Evolutionary conservation across 805 yeast genomes (phyloP), one percentile per base, ranked within the genome.

Genomic region (Kodamaea sagamina): DNA sequence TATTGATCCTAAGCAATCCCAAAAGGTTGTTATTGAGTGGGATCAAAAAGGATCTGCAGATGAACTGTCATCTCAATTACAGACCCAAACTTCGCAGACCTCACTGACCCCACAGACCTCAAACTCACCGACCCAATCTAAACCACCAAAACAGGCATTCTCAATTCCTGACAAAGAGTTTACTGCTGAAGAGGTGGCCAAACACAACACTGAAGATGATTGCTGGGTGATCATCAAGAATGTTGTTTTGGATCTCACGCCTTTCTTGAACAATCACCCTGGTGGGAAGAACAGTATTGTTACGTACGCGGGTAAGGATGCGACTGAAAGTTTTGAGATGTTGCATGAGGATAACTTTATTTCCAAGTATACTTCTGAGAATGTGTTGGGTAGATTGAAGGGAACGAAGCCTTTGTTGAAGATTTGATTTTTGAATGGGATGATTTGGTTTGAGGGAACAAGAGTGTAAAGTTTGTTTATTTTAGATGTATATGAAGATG

Each of bases 291-390:
- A 54, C 10, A 67, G 74, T 12, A 66, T 78, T 27, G 53, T 75
- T 42, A 62, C 59, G 25, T 65, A 64, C 49, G 81, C 79, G 6
- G 77, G 79, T 1, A 68, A 62, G 47, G 78, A 72, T 49, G 78
- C 78, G 4, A 72, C 77, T 2, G 77, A 72, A 43, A 71, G 73
- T 39, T 74, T 72, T 50, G 77, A 64, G 32, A 71, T 74, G 78
- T 60, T 79, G 41, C 85, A 80, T 54, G 81, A 78, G 43, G 85
- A 80, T 49, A 67, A 67, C 38, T 79, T 79, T 40, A 65, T 79
- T 41, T 63, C 72, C 1, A 67, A 76, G 44, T 77, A 77, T 47
- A 79, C 80, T 2, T 59, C 65, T 1, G 59, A 62, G 19, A 63
- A 74, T 47, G 79, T 78, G 2, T 58, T 78, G 48, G 85, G 84